Percentiles rank a stretch among this genome's conserved stretches.
Evolutionary conservation across 1,139 yeast species (phyloP).

Genomic region (Pichia sp.): DNA sequence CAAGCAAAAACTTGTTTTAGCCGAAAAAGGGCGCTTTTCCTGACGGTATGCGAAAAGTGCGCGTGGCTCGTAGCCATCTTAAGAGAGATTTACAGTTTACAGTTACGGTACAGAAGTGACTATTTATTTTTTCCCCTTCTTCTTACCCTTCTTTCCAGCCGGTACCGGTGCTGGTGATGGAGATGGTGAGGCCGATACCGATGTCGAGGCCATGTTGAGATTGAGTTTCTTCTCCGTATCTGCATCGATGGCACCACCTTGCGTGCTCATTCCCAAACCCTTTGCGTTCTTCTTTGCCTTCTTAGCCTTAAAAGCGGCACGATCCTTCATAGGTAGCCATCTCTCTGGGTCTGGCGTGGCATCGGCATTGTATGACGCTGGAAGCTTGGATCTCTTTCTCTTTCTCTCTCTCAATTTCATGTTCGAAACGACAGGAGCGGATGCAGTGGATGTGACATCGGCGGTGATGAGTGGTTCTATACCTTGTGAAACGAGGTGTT

Average conservation of each 20-base stretch:
- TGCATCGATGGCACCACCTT: constrained; percentile 64
- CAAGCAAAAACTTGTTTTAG: no score
- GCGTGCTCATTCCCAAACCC: constrained; percentile 50
- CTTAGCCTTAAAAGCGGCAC: constrained; percentile 77
- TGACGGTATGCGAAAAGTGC: no score
- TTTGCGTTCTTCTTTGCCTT: constrained; percentile 53
- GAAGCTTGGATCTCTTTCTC: constrained; percentile 28
- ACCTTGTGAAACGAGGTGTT: no score
- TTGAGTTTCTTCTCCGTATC: constrained; percentile 36
- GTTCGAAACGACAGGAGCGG: no score
- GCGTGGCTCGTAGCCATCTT: no score
- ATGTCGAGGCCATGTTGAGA: constrained; percentile 19
- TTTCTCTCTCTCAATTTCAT: no score
- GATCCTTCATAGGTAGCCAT: constrained; percentile 85
- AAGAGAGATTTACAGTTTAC: no score
- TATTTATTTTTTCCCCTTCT: constrained; percentile 14
- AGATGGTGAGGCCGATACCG: constrained; percentile 9
- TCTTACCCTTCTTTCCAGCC: constrained; percentile 20
- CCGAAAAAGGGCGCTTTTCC: no score
- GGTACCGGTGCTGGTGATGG: no score
- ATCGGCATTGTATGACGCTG: constrained; percentile 37
- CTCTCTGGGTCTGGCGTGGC: constrained; percentile 58
- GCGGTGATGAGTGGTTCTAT: no score
- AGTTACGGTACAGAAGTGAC: neutral
- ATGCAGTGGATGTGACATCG: no score